Base-by-base conservation (phyloP, 805 yeast genomes). In the Wickerhamomyces kurtzmanii region DNA sequence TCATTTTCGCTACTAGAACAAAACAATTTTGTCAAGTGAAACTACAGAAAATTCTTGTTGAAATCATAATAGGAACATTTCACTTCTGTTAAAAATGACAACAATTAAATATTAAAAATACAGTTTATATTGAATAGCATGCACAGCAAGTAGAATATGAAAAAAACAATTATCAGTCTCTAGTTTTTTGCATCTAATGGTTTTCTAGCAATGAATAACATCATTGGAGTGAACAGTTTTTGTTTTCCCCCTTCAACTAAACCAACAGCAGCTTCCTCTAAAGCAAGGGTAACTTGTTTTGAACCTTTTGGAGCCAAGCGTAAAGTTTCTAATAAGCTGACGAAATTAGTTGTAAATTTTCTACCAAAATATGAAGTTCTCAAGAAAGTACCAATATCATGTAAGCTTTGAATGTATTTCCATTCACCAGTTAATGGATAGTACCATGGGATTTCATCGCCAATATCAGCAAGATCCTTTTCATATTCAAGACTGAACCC, bases 201-300 rank as follows among this genome's bases (percentile, higher is more conserved):
- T 64, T 89, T 89, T 63, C 72, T 79, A 44, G 72, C 86, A 40
- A 91, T 73, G 53, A 76, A 89, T 53, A 91, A 68, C 91, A 85
- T 82, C 98, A 91, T 91, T 48, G 98, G 98, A 22, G 97, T 89
- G 65, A 91, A 91, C 41, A 91, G 67, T 47, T 81, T 77, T 56
- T 79, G 68, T 58, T 68, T 69, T 55, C 96, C 98, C 58, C 98
- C 98, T 32, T 75, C 82, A 32, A 87, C 96, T 49, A 91, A 71
- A 56, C 86, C 87, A 35, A 89, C 77, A 31, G 97, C 97, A 36
- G 98, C 98, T 53, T 87, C 91, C 64, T 91, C 98, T 42, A 91
- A 71, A 17, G 97, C 97, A 37, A 59, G 68, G 23, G 97, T 85
- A 39, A 91, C 96, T 63, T 84, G 76, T 51, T 68, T 70, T 12